A percentile compares a stretch with the other conserved stretches of the same genome.
These are phyloP conservation scores for Citrullus amarus DNA, from an alignment of 306 rosid species.

Conservation along the genomic window DNA sequence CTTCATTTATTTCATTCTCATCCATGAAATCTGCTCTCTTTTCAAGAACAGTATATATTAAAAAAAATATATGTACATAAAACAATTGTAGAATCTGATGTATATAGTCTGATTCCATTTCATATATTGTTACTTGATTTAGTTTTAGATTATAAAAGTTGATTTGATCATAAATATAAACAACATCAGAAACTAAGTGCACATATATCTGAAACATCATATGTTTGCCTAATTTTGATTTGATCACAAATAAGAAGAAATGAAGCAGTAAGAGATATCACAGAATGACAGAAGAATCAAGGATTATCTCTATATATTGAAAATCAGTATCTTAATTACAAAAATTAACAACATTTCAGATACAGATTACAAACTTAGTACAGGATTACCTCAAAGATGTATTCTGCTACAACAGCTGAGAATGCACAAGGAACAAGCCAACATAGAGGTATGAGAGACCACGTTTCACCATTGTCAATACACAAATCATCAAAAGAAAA, in stretches of 20 bases:
- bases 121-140: not conserved
- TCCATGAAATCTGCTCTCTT: too few relatives aligned
- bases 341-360: constrained; percentile 8
- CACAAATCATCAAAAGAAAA: constrained; percentile 29
- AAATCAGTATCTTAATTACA: constrained; percentile 12
- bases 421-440: not conserved
- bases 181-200: not conserved
- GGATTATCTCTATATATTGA: constrained; percentile 6
- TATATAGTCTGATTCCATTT: too few relatives aligned
- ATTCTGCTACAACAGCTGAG: not conserved
- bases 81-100: too few relatives aligned
- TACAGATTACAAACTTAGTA: not conserved
- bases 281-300: not conserved
- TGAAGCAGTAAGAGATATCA: not conserved
- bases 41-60: too few relatives aligned
- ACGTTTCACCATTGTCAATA: not conserved
- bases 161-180: not conserved
- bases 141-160: not conserved
- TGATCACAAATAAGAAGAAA: not conserved
- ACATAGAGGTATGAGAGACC: not conserved
- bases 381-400: not conserved
- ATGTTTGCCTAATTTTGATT: not conserved
- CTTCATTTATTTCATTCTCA: too few relatives aligned
- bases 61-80: too few relatives aligned
- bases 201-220: not conserved